Evolutionary conservation across 768 basidiomycete genomes (phyloP), one percentile per base, ranked within the genome.

Genomic region (Phanerochaete sordida): DNA sequence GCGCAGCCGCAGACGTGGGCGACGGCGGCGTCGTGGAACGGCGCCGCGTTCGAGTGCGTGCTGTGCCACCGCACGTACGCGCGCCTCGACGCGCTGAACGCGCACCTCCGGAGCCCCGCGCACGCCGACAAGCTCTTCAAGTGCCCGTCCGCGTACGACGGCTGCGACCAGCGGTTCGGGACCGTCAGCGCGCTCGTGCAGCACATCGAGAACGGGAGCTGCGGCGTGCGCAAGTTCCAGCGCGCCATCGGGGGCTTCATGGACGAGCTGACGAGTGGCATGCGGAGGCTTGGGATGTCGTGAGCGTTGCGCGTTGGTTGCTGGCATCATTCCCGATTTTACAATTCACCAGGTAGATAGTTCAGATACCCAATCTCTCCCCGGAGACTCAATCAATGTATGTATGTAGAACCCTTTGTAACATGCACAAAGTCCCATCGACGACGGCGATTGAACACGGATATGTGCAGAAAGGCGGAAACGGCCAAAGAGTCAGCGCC

Each of bases 131-230:
- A 75, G 69, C 74, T 79, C 2, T 88, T 85, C 65, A 64, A 77
- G 1, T 90, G 87, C 71, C 85, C 84, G 2, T 70, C 52, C 44
- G 27, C 6, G 15, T 64, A 77, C 48, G 60, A 56, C 7, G 71
- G 69, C 8, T 90, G 88, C 65, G 65, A 56, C 1, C 30, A 50
- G 30, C 68, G 70, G 31, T 87, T 85, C 66, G 62, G 56, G 3
- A 79, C 83, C 16, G 76, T 89, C 31, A 87, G 87, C 57, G 85
- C 66, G 8, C 69, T 90, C 54, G 80, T 79, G 50, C 81, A 85
- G 71, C 87, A 90, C 68, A 77, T 89, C 31, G 87, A 89, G 75
- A 85, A 82, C 65, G 83, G 79, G 64, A 72, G 62, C 31, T 90
- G 88, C 68, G 84, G 82, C 0, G 79, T 88, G 23, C 58, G 69